Evolutionary conservation across 208 protist species (phyloP).

Genomic region (Jaenimonas drosophilae): DNA sequence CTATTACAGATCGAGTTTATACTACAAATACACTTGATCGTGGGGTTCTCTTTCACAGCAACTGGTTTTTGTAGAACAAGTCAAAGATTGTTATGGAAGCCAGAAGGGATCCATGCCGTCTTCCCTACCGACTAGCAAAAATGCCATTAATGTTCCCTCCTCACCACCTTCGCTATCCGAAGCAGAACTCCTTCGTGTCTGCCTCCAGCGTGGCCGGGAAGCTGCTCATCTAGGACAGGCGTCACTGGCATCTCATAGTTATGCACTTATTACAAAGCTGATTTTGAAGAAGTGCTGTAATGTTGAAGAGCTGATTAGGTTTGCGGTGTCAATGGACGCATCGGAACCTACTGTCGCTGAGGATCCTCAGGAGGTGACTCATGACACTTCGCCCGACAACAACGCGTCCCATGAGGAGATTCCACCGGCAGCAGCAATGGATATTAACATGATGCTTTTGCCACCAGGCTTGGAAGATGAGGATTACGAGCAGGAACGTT

Average conservation of each 20-base stretch:
- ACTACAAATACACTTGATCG: no score
- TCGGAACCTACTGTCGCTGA: neutral
- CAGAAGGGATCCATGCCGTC: no score
- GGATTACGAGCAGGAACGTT: slow-evolving; percentile 31
- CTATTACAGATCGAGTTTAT: no score
- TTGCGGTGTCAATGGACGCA: slow-evolving; percentile 17
- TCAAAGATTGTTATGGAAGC: no score
- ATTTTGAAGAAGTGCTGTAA: slow-evolving; percentile 39
- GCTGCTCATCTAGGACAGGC: slow-evolving; percentile 18
- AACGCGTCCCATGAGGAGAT: no score
- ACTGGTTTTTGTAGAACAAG: no score
- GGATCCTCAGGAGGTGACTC: neutral
- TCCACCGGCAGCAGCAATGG: no score
- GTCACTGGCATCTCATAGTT: slow-evolving; percentile 33
- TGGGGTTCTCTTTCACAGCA: no score
- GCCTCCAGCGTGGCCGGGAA: slow-evolving; percentile 16
- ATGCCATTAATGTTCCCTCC: no score
- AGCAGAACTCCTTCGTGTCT: slow-evolving; percentile 22
- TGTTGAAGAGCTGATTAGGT: slow-evolving; percentile 37
- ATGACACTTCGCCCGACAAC: no score
- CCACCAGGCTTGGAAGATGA: slow-evolving; percentile 39
- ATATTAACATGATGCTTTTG: slow-evolving; percentile 13
- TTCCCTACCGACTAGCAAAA: no score
- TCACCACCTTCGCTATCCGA: no score
- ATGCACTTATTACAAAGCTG: slow-evolving; percentile 40